Base-by-base conservation (phyloP, 352 stramenopile genomes). In the Aphanomyces invadans region DNA sequence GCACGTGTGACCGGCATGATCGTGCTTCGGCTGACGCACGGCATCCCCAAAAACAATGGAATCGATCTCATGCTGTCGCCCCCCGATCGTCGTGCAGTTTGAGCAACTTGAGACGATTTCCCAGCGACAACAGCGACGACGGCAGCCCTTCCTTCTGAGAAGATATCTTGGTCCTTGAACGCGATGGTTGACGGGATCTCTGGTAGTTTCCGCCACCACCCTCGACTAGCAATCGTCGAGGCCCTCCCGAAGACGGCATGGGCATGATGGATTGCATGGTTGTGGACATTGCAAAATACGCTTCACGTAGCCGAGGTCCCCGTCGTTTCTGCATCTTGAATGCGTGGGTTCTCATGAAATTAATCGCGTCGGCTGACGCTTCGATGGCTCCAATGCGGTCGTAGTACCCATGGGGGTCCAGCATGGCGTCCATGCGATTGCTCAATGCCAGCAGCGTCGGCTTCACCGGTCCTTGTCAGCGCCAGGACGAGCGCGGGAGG, bases 311-410 rank as follows among this genome's bases (percentile, higher is more conserved):
- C 46, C 46, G 11, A 1, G 26, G 38, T 28, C 23, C 21, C 7
- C 51, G 19, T 23, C 59, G 59, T 38, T 66, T 66, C 25, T 66
- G 59, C 21, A 57, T 15, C 31, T 66, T 56, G 21, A 60, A 66
- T 2, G 59, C 59, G 9, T 66, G 59, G 1, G 59, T 66, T 66
- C 38, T 54, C 10, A 39, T 66, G 38, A 56, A 66, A 25, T 66
- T 66, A 39, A 66, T 66, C 10, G 59, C 59, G 25, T 66, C 59
- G 10, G 59, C 45, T 10, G 59, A 54, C 28, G 59, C 59, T 57
- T 66, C 59, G 2, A 66, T 23, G 2, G 59, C 15, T 12, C 59
- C 59, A 21, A 66, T 66, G 46, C 44, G 59, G 9, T 26, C 28
- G 12, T 56, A 66, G 29, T 36, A 66, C 23, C 44, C 28, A 25